A percentile compares a stretch with the other conserved stretches of the same genome.
Conservation (phyloP, 1,284 basidiomycete species). For the Rhodotorula sp. region DNA sequence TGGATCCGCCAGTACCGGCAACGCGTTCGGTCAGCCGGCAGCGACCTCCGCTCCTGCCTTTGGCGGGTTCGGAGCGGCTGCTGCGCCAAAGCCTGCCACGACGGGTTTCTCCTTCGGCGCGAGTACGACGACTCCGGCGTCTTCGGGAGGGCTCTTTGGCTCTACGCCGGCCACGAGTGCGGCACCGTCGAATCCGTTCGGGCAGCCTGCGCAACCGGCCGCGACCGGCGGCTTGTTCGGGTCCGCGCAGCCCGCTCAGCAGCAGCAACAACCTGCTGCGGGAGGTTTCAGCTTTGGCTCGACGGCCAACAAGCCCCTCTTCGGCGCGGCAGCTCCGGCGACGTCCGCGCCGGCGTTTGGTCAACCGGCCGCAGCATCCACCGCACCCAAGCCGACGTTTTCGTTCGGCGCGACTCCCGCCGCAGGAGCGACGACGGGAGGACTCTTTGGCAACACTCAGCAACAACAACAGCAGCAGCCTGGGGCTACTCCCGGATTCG, state of each 20-base stretch:
- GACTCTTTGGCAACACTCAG: constrained; percentile 25
- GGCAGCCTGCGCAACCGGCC: constrained; percentile 29
- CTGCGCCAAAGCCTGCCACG: constrained; percentile 44
- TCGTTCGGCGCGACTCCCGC: constrained; percentile 30
- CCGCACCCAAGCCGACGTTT: constrained; percentile 31
- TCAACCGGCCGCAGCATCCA: constrained; percentile 14
- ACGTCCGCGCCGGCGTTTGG: constrained; percentile 35
- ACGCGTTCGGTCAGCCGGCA: constrained; percentile 42
- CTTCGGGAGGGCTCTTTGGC: constrained; percentile 41
- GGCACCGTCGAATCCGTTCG: constrained; percentile 22
- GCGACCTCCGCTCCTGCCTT: constrained; percentile 21
- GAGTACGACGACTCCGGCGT: constrained; percentile 11
- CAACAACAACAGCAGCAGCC: constrained; percentile 14
- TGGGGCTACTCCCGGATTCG: constrained; percentile 14
- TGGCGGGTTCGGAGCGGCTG: constrained; percentile 26
- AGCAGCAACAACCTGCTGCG: constrained; percentile 15
- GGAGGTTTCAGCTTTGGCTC: constrained; percentile 39
- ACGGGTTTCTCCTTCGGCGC: constrained; percentile 41
- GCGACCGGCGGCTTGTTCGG: constrained; percentile 36
- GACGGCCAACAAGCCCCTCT: constrained; percentile 34
- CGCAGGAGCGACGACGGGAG: constrained; percentile 28
- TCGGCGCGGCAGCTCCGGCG: constrained; percentile 27
- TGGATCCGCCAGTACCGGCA: constrained; percentile 19
- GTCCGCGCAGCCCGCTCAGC: constrained; percentile 18
- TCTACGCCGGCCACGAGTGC: constrained; percentile 42